These are phyloP conservation scores for Teratosphaeria nubilosa DNA, from an alignment of 2,329 filamentous ascomycete species.

Conservation along the genomic window DNA sequence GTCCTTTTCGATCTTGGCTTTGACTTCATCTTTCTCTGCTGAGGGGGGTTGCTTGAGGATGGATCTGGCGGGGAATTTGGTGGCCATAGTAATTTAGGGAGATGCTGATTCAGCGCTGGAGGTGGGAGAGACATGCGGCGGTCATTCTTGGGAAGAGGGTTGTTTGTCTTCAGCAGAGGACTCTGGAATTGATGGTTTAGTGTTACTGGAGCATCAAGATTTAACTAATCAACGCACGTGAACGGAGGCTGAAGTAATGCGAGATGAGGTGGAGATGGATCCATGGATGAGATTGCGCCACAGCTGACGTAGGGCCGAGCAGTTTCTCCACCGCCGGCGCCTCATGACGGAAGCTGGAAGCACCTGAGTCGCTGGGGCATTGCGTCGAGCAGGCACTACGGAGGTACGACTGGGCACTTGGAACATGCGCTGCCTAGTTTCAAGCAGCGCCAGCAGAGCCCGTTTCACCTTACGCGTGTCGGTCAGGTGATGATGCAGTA, in stretches of 20 bases:
- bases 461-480: background rate
- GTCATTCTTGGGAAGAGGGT: too few species aligned
- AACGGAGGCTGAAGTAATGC: background rate
- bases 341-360: background rate
- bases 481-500: background rate
- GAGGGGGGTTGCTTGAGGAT: slow-evolving; percentile 36
- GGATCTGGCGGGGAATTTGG: slow-evolving; percentile 30
- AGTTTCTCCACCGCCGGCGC: background rate
- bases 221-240: background rate
- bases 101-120: too few species aligned
- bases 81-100: slow-evolving; percentile 14
- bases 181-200: too few species aligned
- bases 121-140: too few species aligned
- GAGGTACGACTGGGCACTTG: too few species aligned
- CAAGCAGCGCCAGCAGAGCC: background rate
- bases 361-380: background rate
- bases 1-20: slow-evolving; percentile 25
- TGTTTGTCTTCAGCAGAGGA: too few species aligned
- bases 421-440: background rate
- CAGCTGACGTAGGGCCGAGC: background rate
- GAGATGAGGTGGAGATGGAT: too few species aligned
- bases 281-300: background rate
- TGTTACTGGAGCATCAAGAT: too few species aligned
- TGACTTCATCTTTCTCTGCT: slow-evolving; percentile 12
- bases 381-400: background rate